Evolutionary conservation across 495 filamentous ascomycete genomes (phyloP), one percentile per base, ranked within the genome.

Genomic region (Penicillium diatomitis): DNA sequence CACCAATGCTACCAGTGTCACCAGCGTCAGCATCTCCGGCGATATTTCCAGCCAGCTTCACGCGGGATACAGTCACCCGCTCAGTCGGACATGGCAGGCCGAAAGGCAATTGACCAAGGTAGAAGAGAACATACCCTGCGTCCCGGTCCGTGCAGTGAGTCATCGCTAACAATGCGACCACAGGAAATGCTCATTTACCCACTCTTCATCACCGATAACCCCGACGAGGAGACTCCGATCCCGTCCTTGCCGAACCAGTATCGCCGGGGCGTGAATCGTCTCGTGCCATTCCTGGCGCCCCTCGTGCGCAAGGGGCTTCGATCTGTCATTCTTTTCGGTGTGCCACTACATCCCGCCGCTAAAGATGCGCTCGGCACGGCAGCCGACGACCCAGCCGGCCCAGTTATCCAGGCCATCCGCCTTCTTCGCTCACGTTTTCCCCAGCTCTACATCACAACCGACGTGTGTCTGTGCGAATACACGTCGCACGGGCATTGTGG

Each of bases 401-500:
- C 92, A 30, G 94, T 98, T 44, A 89, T 97, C 46, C 78, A 81
- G 52, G 75, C 79, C 12, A 95, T 97, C 65, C 83, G 81, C 11
- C 78, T 95, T 11, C 71, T 98, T 38, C 84, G 90, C 48, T 78
- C 83, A 47, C 69, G 78, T 20, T 96, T 96, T 65, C 92, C 94
- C 5, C 76, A 85, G 35, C 78, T 98, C 41, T 98, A 92, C 66
- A 84, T 98, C 55, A 81, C 84, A 44, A 79, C 84, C 34, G 92
- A 98, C 67, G 92, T 98, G 41, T 97, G 92, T 64, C 83, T 98
- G 4, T 98, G 92, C 75, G 92, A 98, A 67, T 98, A 98, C 68
- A 97, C 92, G 5, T 91, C 87, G n/a, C 92, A 98, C 62, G 92
- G 92, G 39, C 92, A 98, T 70, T 98, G 92, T 63, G 92, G 94